Percentiles rank a stretch among this genome's conserved stretches.
Evolutionary conservation across 345 rosid species (phyloP).

Genomic region (Punica granatum): DNA sequence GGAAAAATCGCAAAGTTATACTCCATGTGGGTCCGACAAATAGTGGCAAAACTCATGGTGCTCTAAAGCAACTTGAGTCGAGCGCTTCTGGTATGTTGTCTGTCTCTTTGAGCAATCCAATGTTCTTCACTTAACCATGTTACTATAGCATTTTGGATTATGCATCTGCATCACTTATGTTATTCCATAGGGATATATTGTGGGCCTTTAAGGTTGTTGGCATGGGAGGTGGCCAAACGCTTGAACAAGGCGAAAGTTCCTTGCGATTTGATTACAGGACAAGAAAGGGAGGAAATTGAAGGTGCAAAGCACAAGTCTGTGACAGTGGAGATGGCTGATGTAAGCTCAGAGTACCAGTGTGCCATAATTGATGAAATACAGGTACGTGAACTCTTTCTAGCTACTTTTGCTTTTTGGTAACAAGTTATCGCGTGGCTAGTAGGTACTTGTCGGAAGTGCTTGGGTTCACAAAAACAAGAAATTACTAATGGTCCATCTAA

Average conservation of each 20-base stretch:
- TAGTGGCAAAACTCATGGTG: slow-evolving; percentile 85
- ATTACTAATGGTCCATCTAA: neutral
- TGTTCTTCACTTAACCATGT: neutral
- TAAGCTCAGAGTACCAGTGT: slow-evolving; percentile 51
- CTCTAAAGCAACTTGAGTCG: slow-evolving; percentile 62
- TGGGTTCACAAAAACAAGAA: neutral
- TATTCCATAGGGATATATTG: slow-evolving; percentile 66
- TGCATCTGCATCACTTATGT: slow-evolving; percentile 7
- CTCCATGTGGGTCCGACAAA: slow-evolving; percentile 94
- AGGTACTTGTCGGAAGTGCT: neutral
- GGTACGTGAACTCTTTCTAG: slow-evolving; percentile 23
- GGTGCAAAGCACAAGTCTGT: slow-evolving; percentile 88
- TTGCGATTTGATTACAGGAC: slow-evolving; percentile 88
- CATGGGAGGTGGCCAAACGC: slow-evolving; percentile 90
- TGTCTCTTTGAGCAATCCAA: neutral
- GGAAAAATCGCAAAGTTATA: slow-evolving; percentile 64
- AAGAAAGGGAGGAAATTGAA: slow-evolving; percentile 78
- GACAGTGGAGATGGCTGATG: slow-evolving; percentile 97
- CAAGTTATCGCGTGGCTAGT: neutral
- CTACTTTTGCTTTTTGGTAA: neutral
- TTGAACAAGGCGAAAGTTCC: slow-evolving; percentile 82
- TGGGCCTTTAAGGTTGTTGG: slow-evolving; percentile 92
- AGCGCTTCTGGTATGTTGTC: slow-evolving; percentile 67
- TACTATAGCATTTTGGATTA: neutral
- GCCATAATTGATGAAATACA: slow-evolving; percentile 91